A percentile compares a stretch with the other conserved stretches of the same genome.
These are phyloP conservation scores for Tricholoma flavovirens DNA, from an alignment of 768 basidiomycete species.

Conservation along the genomic window DNA sequence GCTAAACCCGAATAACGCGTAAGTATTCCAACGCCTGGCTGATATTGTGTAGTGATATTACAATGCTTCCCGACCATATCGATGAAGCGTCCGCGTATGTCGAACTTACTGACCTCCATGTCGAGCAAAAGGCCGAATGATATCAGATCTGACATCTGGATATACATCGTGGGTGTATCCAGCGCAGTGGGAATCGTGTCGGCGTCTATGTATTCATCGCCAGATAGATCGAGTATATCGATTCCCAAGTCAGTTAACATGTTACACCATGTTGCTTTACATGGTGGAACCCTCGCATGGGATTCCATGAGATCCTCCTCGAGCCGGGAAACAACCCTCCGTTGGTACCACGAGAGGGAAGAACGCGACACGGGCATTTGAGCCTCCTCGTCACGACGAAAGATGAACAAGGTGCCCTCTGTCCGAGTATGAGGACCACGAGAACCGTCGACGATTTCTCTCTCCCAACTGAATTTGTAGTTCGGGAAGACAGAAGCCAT, in stretches of 20 bases:
- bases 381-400: not conserved
- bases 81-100: not conserved
- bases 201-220: conserved; percentile 2
- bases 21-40: conserved; percentile 7
- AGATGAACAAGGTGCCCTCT: not conserved
- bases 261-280: conserved; percentile 11
- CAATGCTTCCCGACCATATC: conserved; percentile 4
- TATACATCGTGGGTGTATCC: conserved; percentile 4
- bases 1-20: conserved; percentile 5
- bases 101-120: conserved; percentile 2
- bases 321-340: not conserved
- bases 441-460: not conserved
- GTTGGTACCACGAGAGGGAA: not conserved
- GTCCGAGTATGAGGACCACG: not conserved
- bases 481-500: not conserved
- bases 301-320: not conserved
- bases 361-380: not conserved
- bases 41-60: conserved; percentile 7
- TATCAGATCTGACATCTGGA: conserved; percentile 6
- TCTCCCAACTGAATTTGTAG: not conserved
- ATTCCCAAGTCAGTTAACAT: conserved; percentile 7
- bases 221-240: not conserved
- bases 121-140: conserved; percentile 5
- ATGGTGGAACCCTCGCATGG: not conserved
- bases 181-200: conserved; percentile 4